Evolutionary conservation across 192 early-diverging fungal species (phyloP).

Genomic region (Podila minutissima): DNA sequence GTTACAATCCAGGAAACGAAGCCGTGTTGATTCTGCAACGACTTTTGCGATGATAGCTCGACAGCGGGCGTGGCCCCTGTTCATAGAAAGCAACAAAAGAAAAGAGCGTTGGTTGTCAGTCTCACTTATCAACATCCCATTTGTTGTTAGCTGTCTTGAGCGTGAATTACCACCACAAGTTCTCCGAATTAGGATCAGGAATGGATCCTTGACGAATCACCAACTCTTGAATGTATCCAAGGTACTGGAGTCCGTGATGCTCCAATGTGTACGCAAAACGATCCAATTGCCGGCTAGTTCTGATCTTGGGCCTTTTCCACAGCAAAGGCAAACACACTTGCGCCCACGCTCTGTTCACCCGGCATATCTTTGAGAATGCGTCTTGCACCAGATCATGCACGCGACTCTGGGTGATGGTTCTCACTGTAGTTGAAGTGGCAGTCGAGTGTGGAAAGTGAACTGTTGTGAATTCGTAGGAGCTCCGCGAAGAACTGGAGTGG

Average conservation of each 20-base stretch:
- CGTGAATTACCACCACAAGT: slow-evolving; percentile 9
- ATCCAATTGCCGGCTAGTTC: slow-evolving; percentile 15
- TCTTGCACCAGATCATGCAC: slow-evolving; percentile 20
- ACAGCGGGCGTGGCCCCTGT: slow-evolving; percentile 12
- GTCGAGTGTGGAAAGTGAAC: slow-evolving; percentile 3
- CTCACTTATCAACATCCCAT: no score
- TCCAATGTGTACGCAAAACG: slow-evolving; percentile 16
- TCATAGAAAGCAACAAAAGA: no score
- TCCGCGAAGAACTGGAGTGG: neutral
- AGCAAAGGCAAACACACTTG: slow-evolving; percentile 10
- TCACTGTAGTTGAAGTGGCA: slow-evolving; percentile 1
- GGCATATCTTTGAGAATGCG: slow-evolving; percentile 12
- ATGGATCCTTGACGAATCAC: slow-evolving; percentile 13
- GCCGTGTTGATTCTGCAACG: slow-evolving; percentile 1
- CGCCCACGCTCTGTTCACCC: slow-evolving; percentile 13
- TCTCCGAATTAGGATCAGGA: slow-evolving; percentile 10
- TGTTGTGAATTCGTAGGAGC: neutral
- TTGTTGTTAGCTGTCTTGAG: no score
- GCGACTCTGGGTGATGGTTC: slow-evolving; percentile 10
- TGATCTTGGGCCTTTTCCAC: slow-evolving; percentile 18
- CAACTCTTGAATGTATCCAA: slow-evolving; percentile 16
- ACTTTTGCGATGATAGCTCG: slow-evolving; percentile 14
- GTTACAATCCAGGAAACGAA: slow-evolving; percentile 19
- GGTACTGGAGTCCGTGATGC: slow-evolving; percentile 15
- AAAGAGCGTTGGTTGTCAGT: no score